Evolutionary conservation across 257 asterid species (phyloP).

Genomic region (Anisodus tanguticus): DNA sequence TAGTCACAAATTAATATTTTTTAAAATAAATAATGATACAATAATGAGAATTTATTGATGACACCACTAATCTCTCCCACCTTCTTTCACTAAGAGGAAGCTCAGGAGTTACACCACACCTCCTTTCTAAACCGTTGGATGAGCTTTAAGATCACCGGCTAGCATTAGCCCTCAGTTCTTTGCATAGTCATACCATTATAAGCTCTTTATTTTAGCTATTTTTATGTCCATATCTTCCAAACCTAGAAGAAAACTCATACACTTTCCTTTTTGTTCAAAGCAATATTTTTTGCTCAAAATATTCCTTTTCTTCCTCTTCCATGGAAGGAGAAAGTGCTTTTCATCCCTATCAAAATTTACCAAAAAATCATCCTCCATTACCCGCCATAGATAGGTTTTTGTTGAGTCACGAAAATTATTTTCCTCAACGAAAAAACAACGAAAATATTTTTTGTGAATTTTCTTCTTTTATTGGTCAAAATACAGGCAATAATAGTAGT

Average conservation of each 20-base stretch:
- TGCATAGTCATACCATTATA: neutral
- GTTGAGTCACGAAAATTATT: slow-evolving; percentile 37
- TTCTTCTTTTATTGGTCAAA: slow-evolving; percentile 28
- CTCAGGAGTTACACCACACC: slow-evolving; percentile 39
- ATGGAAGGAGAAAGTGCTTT: slow-evolving; percentile 50
- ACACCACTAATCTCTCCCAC: slow-evolving; percentile 50
- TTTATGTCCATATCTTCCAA: slow-evolving; percentile 20
- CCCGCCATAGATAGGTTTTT: slow-evolving; percentile 47
- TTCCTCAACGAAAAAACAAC: neutral
- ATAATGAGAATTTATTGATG: slow-evolving; percentile 38
- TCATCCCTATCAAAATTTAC: slow-evolving; percentile 24
- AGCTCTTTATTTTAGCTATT: slow-evolving; percentile 16
- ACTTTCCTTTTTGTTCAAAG: slow-evolving; percentile 39
- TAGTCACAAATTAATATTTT: neutral
- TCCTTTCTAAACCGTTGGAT: slow-evolving; percentile 56
- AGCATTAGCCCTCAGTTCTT: slow-evolving; percentile 17
- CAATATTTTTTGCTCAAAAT: slow-evolving; percentile 38
- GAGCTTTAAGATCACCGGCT: neutral
- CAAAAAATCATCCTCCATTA: slow-evolving; percentile 37
- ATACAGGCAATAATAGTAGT: slow-evolving; percentile 4
- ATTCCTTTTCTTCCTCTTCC: slow-evolving; percentile 31
- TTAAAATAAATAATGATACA: neutral
- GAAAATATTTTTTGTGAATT: neutral
- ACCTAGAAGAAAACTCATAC: slow-evolving; percentile 23
- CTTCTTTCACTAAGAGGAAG: slow-evolving; percentile 36